Conservation (phyloP, 2,329 filamentous ascomycete species). For the Beauveria australis region DNA sequence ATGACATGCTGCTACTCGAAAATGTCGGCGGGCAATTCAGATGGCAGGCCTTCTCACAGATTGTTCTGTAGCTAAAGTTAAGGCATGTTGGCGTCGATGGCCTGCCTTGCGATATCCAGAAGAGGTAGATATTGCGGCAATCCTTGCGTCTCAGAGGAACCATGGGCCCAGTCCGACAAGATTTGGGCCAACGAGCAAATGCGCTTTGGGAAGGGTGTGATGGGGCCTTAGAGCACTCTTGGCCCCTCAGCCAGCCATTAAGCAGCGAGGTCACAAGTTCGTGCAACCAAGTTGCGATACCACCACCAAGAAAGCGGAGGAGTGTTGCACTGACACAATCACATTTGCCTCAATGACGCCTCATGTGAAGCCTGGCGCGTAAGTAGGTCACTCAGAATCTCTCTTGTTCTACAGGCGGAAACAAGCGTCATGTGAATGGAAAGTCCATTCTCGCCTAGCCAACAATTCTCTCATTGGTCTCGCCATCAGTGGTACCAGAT, state of each 20-base stretch:
- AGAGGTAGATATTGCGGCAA: background rate
- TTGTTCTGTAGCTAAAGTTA: no score
- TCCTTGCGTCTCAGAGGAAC: background rate
- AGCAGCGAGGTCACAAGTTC: background rate
- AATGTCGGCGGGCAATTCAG: background rate
- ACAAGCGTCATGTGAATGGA: background rate
- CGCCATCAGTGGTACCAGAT: background rate
- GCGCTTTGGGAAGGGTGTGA: background rate
- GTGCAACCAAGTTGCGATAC: slow-evolving; percentile 1
- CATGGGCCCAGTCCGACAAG: background rate
- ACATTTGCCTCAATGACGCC: background rate
- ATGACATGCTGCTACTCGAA: background rate
- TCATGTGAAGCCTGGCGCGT: background rate
- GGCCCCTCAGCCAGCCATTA: background rate
- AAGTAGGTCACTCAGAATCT: background rate
- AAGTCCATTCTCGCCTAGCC: background rate
- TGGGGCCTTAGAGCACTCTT: background rate
- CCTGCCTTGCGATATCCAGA: background rate
- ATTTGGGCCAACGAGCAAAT: background rate
- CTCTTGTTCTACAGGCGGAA: background rate
- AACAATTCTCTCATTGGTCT: background rate
- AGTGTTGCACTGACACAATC: slow-evolving; percentile 1
- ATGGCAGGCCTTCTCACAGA: background rate
- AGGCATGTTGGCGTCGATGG: background rate
- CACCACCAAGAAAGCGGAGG: background rate